Percentiles rank a stretch among this genome's conserved stretches.
Conservation (phyloP, 2,329 filamentous ascomycete genomes). For the Calonectria pseudoreteaudii region DNA sequence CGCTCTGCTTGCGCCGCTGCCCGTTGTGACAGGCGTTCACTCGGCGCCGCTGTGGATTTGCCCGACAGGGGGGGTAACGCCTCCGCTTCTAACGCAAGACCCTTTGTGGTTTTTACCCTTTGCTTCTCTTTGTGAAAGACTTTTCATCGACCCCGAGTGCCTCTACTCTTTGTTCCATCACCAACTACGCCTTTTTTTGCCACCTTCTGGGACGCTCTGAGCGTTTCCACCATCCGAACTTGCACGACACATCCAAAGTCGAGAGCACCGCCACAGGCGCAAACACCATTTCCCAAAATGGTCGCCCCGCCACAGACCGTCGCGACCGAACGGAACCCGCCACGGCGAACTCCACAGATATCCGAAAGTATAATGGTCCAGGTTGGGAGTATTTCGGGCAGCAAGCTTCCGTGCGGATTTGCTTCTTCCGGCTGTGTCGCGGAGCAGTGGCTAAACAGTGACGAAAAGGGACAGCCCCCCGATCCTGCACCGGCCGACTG, state of each 20-base stretch:
- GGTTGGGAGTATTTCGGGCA: constrained; percentile 2
- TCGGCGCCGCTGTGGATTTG: not conserved
- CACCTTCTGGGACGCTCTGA: not conserved
- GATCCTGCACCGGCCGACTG: not conserved
- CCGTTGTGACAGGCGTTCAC: constrained; percentile 4
- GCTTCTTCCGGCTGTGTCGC: not conserved
- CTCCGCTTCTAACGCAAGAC: not conserved
- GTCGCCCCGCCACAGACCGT: constrained; percentile 10
- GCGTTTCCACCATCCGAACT: not conserved
- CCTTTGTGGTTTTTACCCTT: not conserved
- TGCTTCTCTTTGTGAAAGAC: not conserved
- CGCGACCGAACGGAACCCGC: not conserved
- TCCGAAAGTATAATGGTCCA: constrained; percentile 7
- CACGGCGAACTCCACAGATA: not conserved
- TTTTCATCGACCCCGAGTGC: not conserved
- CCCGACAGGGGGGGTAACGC: not conserved
- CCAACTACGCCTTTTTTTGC: not conserved
- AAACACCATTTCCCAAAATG: not conserved
- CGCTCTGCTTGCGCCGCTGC: not conserved
- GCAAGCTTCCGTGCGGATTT: not conserved
- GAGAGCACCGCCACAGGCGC: not conserved
- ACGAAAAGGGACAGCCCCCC: not conserved
- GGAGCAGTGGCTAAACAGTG: not conserved
- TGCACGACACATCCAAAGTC: not conserved
- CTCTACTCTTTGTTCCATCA: not conserved